Evolutionary conservation across 2,329 filamentous ascomycete species (phyloP).

Genomic region (Colletotrichum sp.): DNA sequence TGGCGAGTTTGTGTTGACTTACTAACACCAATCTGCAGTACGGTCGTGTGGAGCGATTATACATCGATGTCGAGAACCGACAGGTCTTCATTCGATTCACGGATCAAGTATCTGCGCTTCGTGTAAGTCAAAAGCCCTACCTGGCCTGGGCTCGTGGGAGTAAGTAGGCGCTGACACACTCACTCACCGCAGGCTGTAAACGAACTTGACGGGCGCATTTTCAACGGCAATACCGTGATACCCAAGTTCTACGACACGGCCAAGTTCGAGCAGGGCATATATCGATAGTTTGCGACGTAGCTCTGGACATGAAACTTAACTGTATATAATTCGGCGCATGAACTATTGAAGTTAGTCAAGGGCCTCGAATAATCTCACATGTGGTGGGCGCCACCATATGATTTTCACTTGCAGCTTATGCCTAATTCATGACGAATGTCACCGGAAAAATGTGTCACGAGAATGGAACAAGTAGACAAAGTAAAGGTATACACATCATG

Average conservation of each 20-base stretch:
- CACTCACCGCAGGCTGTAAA: constrained; percentile 73
- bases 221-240: constrained; percentile 85
- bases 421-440: background rate
- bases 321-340: background rate
- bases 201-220: constrained; percentile 84
- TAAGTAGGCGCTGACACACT: background rate
- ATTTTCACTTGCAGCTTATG: background rate
- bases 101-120: constrained; percentile 80
- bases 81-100: constrained; percentile 95
- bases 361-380: background rate
- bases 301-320: background rate
- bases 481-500: constrained; percentile 18
- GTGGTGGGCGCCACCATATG: background rate
- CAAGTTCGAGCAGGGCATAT: constrained; percentile 76
- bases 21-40: constrained; percentile 57
- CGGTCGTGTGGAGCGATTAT: constrained; percentile 80
- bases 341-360: background rate
- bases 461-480: background rate
- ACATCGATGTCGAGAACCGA: constrained; percentile 68
- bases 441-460: background rate
- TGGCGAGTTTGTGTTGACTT: background rate
- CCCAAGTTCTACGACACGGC: constrained; percentile 84
- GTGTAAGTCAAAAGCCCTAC: constrained; percentile 61
- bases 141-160: background rate
- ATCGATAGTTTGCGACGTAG: constrained; percentile 33